Base-by-base conservation (phyloP, 1,139 yeast species). In the Torulaspora globosa region DNA sequence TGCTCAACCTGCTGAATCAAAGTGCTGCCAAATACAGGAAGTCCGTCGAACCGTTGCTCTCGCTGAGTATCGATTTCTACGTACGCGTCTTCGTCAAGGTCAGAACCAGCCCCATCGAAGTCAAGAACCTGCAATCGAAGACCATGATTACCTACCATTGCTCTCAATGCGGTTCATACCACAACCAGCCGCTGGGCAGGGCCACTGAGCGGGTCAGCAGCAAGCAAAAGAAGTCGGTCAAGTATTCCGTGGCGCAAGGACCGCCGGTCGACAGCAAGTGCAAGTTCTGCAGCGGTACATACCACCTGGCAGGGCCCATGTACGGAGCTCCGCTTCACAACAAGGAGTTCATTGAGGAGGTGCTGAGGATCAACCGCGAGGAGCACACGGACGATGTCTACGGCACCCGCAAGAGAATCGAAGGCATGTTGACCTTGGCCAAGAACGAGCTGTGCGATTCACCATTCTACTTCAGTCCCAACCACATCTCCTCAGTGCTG, bases 281-380 rank as follows among this genome's bases (percentile, higher is more conserved):
- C 68, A 62, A 72, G 35, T 82, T 73, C 65, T 92, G 98, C 69
- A 84, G 79, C 1, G 75, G 74, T 47, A 73, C 77, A 4, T 78
- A 78, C 62, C 95, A 85, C 61, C 65, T 92, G 35, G 92, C 94
- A 2, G 99, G 99, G 1, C 99, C 99, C 47, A 87, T 92, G 96
- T 92, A 95, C 84, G 87, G 79, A 9, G 96, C 94, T 0, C 71
- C 75, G 2, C 68, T 92, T 44, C 97, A 90, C 60, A 76, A 83
- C 60, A 65, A 66, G 29, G 78, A 74, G 15, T 92, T 89, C 58
- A 72, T 92, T 38, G 74, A 79, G 30, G 76, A 73, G 54, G 74
- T 90, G 39, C 70, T 87, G 45, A 71, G 74, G 16, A 70, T 84
- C 36, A 81, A 81, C 54, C 65, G 67, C 21, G 65, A 70, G 16